Conservation (phyloP, 228 moss, liverwort and hornwort species). For the Sphagnum magellanicum region DNA sequence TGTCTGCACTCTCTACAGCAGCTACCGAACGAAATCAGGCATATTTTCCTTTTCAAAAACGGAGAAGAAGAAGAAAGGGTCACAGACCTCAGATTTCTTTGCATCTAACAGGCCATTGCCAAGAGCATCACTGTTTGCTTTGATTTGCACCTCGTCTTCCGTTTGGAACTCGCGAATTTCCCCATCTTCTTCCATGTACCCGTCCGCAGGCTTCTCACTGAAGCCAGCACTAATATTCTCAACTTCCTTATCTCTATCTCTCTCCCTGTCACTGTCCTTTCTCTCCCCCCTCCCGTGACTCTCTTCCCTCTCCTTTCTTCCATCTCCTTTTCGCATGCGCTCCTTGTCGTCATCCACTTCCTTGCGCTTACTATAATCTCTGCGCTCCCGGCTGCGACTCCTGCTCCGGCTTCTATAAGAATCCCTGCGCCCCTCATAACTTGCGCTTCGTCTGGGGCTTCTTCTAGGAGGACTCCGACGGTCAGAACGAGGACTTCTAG, state of each 20-base stretch:
- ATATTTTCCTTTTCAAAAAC: not conserved
- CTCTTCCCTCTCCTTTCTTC: slow-evolving; percentile 9
- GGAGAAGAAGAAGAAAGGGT: not conserved
- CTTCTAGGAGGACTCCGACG: slow-evolving; percentile 38
- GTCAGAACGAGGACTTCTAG: slow-evolving; percentile 37
- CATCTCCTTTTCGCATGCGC: slow-evolving; percentile 18
- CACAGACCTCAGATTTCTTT: slow-evolving; percentile 70
- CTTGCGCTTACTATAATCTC: slow-evolving; percentile 24
- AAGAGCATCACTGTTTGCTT: slow-evolving; percentile 20
- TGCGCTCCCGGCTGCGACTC: slow-evolving; percentile 34
- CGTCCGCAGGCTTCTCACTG: slow-evolving; percentile 21
- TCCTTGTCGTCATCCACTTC: slow-evolving; percentile 20
- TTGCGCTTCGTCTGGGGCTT: slow-evolving; percentile 49
- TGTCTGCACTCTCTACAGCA: not conserved
- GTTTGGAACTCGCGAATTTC: slow-evolving; percentile 61
- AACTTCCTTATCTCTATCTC: slow-evolving; percentile 15
- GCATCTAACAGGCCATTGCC: slow-evolving; percentile 32
- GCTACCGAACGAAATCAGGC: not conserved
- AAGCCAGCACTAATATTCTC: slow-evolving; percentile 14
- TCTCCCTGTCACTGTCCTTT: slow-evolving; percentile 36
- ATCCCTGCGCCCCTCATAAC: slow-evolving; percentile 55
- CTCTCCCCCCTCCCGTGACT: slow-evolving; percentile 10
- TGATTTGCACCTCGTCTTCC: slow-evolving; percentile 23
- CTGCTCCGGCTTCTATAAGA: slow-evolving; percentile 42
- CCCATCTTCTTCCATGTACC: slow-evolving; percentile 60